Conservation (phyloP, 345 rosid genomes). For the Camelina hispida region DNA sequence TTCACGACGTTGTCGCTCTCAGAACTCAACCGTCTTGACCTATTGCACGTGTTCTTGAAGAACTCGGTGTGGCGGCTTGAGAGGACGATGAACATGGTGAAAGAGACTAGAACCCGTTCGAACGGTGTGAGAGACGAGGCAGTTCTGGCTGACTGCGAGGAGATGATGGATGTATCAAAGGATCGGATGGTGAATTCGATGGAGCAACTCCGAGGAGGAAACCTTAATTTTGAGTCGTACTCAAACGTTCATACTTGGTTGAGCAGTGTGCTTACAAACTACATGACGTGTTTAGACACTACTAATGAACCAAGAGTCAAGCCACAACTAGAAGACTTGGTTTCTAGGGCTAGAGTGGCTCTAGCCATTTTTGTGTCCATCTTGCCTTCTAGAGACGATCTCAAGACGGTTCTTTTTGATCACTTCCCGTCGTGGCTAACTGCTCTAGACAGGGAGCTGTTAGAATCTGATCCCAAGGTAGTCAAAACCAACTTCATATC, state of each 20-base stretch:
- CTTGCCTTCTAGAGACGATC: slow-evolving; percentile 34
- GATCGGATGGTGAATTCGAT: slow-evolving; percentile 57
- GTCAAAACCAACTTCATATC: slow-evolving; percentile 14
- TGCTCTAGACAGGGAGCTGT: slow-evolving; percentile 55
- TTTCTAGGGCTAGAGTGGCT: slow-evolving; percentile 58
- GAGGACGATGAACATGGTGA: slow-evolving; percentile 35
- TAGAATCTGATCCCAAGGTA: slow-evolving; percentile 46
- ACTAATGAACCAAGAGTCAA: slow-evolving; percentile 46
- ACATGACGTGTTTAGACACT: slow-evolving; percentile 78
- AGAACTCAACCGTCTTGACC: slow-evolving; percentile 35
- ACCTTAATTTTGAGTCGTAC: slow-evolving; percentile 42
- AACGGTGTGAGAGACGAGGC: slow-evolving; percentile 51
- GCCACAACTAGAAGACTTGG: slow-evolving; percentile 53
- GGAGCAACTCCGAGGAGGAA: slow-evolving; percentile 49
- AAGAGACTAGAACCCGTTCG: slow-evolving; percentile 26
- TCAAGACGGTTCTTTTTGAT: slow-evolving; percentile 4
- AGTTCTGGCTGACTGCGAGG: slow-evolving; percentile 55
- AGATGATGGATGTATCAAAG: slow-evolving; percentile 63
- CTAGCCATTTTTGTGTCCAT: slow-evolving; percentile 60
- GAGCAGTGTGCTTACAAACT: slow-evolving; percentile 78
- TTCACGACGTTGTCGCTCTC: slow-evolving; percentile 38
- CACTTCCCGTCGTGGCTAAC: slow-evolving; percentile 68
- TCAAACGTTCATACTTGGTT: slow-evolving; percentile 75
- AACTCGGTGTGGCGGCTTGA: slow-evolving; percentile 42
- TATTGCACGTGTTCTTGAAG: slow-evolving; percentile 51